phyloP scores from a whole-genome alignment of 352 stramenopile species.

The Pseudoperonospora humuli region DNA sequence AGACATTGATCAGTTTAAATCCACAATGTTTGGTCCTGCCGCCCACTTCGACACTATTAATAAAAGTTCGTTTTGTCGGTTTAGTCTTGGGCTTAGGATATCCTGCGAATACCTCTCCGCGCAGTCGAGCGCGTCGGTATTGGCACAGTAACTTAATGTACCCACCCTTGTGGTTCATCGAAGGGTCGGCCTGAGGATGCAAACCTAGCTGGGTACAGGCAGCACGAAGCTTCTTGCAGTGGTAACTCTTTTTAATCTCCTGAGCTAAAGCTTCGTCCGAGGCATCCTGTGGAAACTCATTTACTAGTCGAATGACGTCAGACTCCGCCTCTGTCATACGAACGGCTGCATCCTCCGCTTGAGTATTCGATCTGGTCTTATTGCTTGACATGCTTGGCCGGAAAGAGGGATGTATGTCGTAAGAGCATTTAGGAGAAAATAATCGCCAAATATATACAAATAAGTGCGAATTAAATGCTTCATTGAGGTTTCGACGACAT shows the following conservation, averaged over 20 bases:
- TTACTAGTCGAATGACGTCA: constrained; percentile 1
- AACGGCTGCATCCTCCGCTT: not conserved
- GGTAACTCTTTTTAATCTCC: constrained; percentile 3
- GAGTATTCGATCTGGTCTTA: no score
- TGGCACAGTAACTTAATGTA: constrained; percentile 5
- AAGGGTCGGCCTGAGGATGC: constrained; percentile 10
- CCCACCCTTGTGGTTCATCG: constrained; percentile 9
- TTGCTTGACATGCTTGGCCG: no score
- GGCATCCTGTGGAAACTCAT: constrained; percentile 2
- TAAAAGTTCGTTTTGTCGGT: not conserved
- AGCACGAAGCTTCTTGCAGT: constrained; percentile 4
- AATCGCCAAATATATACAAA: no score
- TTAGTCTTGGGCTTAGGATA: constrained; percentile 2
- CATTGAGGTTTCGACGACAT: no score
- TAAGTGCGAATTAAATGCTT: no score
- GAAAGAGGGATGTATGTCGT: no score
- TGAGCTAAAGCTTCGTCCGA: constrained; percentile 6
- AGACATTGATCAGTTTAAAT: constrained; percentile 10
- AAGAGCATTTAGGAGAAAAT: no score
- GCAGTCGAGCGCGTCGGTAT: constrained; percentile 8
- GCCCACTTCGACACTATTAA: not conserved
- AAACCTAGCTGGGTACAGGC: constrained; percentile 9
- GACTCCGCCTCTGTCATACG: not conserved
- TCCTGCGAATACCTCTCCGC: constrained; percentile 4
- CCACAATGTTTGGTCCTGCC: constrained; percentile 12